Evolutionary conservation across 345 rosid genomes (phyloP).

Genomic region (Erucastrum elatum): DNA sequence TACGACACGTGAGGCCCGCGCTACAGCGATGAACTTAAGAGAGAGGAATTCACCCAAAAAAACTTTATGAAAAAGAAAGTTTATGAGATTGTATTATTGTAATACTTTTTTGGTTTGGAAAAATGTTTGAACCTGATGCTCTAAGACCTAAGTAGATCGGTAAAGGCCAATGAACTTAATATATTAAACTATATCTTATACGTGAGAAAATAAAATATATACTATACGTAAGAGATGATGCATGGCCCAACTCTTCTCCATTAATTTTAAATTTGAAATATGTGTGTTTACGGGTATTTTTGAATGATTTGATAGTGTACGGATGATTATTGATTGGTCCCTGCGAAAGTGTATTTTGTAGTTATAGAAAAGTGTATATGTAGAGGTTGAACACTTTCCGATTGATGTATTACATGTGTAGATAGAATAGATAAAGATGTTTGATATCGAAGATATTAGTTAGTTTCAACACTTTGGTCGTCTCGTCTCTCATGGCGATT

Average conservation of each 20-base stretch:
- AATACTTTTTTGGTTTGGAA: too few species aligned
- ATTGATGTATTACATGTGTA: conserved; percentile 20
- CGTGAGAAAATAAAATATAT: background rate
- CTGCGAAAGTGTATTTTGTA: conserved; percentile 27
- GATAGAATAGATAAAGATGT: conserved; percentile 16
- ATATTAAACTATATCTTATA: background rate
- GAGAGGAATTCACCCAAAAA: too few species aligned
- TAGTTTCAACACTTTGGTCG: too few species aligned
- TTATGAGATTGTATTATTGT: too few species aligned
- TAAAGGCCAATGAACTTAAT: conserved; percentile 31
- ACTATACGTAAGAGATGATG: conserved; percentile 9
- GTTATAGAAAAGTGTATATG: conserved; percentile 6
- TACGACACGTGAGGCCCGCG: too few species aligned
- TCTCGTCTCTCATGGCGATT: too few species aligned
- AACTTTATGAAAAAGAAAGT: too few species aligned
- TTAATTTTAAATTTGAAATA: background rate
- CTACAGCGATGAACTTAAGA: too few species aligned
- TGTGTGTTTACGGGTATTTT: background rate
- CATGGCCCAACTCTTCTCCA: conserved; percentile 19
- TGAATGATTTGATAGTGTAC: conserved; percentile 23
- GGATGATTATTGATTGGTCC: conserved; percentile 37
- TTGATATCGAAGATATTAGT: too few species aligned
- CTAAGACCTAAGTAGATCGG: conserved; percentile 18
- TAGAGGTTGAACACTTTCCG: conserved; percentile 21
- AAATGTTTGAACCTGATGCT: too few species aligned